Percentiles rank a stretch among this genome's conserved stretches.
These are phyloP conservation scores for Tilletia caries DNA, from an alignment of 1,284 basidiomycete genomes.

Conservation along the genomic window DNA sequence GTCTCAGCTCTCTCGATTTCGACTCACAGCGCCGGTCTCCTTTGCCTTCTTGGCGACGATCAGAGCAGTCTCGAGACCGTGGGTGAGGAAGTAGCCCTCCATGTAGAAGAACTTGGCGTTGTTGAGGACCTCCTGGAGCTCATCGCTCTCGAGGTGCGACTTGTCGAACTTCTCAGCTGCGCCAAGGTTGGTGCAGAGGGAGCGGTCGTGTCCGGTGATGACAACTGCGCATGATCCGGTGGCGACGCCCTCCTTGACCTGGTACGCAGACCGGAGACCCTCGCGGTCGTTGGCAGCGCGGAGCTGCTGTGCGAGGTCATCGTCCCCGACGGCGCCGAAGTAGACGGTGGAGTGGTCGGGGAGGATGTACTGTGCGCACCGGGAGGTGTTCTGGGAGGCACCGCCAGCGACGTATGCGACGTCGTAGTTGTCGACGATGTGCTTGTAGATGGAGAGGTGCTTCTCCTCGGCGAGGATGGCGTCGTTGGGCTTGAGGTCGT, in stretches of 20 bases:
- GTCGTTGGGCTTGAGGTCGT: slow-evolving; percentile 88
- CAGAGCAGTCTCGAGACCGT: slow-evolving; percentile 73
- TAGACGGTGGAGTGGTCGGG: slow-evolving; percentile 80
- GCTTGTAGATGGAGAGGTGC: slow-evolving; percentile 75
- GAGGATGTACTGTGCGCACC: slow-evolving; percentile 78
- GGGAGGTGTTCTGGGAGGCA: slow-evolving; percentile 92
- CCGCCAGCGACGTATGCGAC: slow-evolving; percentile 94
- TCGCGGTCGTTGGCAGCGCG: slow-evolving; percentile 89
- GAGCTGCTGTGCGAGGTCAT: slow-evolving; percentile 83
- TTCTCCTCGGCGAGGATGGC: slow-evolving; percentile 90
- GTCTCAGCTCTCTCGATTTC: background rate
- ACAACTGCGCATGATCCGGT: slow-evolving; percentile 97
- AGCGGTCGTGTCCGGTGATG: slow-evolving; percentile 90
- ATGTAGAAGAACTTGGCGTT: slow-evolving; percentile 86
- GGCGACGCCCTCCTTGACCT: slow-evolving; percentile 77
- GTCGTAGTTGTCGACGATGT: slow-evolving; percentile 73
- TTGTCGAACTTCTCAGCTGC: slow-evolving; percentile 84
- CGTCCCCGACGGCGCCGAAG: slow-evolving; percentile 89
- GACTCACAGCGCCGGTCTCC: slow-evolving; percentile 68
- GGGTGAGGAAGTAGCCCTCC: slow-evolving; percentile 96
- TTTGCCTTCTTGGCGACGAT: slow-evolving; percentile 79
- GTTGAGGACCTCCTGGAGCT: slow-evolving; percentile 73
- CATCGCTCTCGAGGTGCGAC: slow-evolving; percentile 72
- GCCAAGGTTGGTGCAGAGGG: slow-evolving; percentile 83
- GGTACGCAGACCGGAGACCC: slow-evolving; percentile 83